Evolutionary conservation across 1,284 basidiomycete genomes (phyloP), one percentile per base, ranked within the genome.

Genomic region (Ceratobasidium theobromae): DNA sequence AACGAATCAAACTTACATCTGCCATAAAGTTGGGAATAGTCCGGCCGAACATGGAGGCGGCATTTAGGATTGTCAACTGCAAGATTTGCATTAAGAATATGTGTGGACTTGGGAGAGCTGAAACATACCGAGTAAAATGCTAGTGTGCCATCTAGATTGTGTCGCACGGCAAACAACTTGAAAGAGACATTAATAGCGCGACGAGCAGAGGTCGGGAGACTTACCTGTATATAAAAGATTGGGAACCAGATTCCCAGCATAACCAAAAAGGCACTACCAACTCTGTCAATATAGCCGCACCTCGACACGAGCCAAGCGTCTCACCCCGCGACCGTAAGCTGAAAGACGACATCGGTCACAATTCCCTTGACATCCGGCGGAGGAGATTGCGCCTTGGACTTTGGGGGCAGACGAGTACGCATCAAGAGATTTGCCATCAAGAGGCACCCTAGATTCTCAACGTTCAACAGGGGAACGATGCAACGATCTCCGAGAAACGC

Each of bases 101-200:
- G 8, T 49, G 14, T 11, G 11, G 9, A 6, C 41, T 38, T 21
- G 23, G 1, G 21, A 48, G 9, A 30, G 21, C 3, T 27, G 18
- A n/a, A 25, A 51, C 67, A 12, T 27, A 68, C 67, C 5, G 67
- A 55, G 41, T 68, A 68, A 38, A 68, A 68, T 4, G 67, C 58
- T 5, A 68, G 25, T 3, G 27, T 65, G 9, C 30, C 33, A 14
- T 62, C 46, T 6, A 68, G 28, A 6, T 58, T 58, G 27, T 64
- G 58, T 5, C 14, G 38, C 16, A 64, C 45, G 21, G 67, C 28
- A 55, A 64, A 68, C 12, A 68, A 35, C 53, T 67, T 12, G 5
- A 11, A 45, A 45, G 8, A 5, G 18, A 45, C 35, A 21, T 11
- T 11, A 45, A 5, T 5, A 45, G 18, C 18, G 8, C 18, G 18